Evolutionary conservation across 2,329 filamentous ascomycete genomes (phyloP), one percentile per base, ranked within the genome.

Genomic region (Westerdykella aurantiaca): DNA sequence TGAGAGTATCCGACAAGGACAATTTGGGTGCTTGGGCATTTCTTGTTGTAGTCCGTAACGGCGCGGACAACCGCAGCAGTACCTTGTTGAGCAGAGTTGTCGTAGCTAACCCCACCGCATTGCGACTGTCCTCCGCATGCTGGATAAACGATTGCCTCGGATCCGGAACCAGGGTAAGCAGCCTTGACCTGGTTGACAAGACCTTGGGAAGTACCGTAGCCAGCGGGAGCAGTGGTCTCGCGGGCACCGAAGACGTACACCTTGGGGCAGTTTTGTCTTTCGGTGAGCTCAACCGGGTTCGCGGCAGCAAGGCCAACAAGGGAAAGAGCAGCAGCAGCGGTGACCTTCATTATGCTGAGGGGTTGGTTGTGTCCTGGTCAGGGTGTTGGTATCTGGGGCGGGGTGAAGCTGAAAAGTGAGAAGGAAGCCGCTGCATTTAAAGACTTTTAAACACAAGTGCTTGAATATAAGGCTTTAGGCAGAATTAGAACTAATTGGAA

Each of bases 1-100:
- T 81, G 79, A 6, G 77, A 81, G 61, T 83, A 83, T 31, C 80
- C 81, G 31, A 83, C 76, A 25, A 83, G 64, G 5, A 83, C 77
- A 29, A 83, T 68, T 56, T 80, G 66, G 5, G 78, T 77, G 54
- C 62, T 65, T 9, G 81, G 80, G 55, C 80, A 83, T 55, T 70
- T 68, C 22, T 70, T 61, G 56, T 82, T 75, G 58, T 78, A 81
- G 22, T 67, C 63, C 38, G 79, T 85, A 2, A 85, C 79, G 6
- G 77, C 79, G 31, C 66, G 74, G 2, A 78, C 75, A 4, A 82
- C 80, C 10, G 81, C 80, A 6, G 68, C 57, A 4, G 78, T 80
- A 33, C 82, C 82, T 44, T 78, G 72, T 4, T 68, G 58, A 0
- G 77, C 79, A 6, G 80, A 84, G 52, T 73, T 74, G 1, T 73